Percentiles rank a stretch among this genome's conserved stretches.
These are phyloP conservation scores for Neospora caninum DNA, from an alignment of 169 alveolate species.

Conservation along the genomic window DNA sequence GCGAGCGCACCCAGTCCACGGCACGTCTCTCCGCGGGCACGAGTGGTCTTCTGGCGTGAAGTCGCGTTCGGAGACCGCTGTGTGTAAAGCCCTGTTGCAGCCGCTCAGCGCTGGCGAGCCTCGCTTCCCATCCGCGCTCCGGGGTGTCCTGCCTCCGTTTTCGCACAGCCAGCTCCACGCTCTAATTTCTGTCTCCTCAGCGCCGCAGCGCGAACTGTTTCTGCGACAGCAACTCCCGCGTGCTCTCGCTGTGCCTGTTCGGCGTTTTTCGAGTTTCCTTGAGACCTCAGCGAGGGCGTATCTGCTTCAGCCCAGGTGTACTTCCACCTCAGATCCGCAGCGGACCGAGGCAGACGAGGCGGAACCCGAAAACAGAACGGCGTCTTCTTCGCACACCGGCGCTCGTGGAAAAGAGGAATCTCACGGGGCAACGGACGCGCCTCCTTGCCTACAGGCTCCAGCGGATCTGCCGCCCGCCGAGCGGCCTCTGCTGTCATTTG, in stretches of 20 bases:
- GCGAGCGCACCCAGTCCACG: no score
- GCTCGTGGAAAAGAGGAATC: background rate
- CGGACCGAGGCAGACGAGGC: background rate
- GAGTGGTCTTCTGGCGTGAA: no score
- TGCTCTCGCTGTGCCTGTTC: background rate
- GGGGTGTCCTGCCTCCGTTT: no score
- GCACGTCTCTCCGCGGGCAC: no score
- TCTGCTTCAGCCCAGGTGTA: background rate
- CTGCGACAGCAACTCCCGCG: no score
- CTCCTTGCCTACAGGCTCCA: background rate
- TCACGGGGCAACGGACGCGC: background rate
- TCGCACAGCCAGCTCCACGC: no score
- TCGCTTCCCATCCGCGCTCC: no score
- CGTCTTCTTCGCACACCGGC: background rate
- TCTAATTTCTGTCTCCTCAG: no score
- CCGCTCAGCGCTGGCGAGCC: no score
- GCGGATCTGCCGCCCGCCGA: background rate
- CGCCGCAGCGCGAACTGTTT: no score
- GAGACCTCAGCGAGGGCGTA: background rate
- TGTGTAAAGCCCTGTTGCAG: no score
- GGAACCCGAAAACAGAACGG: background rate
- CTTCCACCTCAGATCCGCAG: background rate
- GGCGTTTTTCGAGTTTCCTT: background rate
- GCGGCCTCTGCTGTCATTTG: slow-evolving; percentile 8
- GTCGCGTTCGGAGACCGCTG: no score